Evolutionary conservation across 805 yeast species (phyloP).

Genomic region (Dipodascus albidus): DNA sequence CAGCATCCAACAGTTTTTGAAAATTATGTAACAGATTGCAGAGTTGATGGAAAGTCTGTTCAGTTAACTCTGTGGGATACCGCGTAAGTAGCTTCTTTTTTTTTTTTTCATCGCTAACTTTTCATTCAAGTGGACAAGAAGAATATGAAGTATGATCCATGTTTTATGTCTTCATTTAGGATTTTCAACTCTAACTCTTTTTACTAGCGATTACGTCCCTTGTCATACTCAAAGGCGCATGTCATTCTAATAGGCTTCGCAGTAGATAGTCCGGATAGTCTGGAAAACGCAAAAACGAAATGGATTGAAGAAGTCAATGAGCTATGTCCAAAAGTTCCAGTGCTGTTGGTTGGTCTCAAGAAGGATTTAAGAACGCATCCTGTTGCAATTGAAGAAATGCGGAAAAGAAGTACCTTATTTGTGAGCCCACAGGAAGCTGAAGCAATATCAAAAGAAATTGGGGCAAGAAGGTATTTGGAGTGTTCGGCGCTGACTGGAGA

Average conservation of each 20-base stretch:
- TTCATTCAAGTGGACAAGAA: conserved; percentile 58
- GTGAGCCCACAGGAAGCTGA: conserved; percentile 43
- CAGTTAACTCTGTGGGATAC: conserved; percentile 90
- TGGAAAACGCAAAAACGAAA: conserved; percentile 70
- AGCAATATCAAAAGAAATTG: conserved; percentile 61
- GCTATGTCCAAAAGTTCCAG: conserved; percentile 73
- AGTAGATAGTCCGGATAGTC: conserved; percentile 71
- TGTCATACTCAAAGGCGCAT: conserved; percentile 80
- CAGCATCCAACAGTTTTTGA: conserved; percentile 93
- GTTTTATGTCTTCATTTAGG: background rate
- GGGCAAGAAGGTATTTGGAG: conserved; percentile 75
- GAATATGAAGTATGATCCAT: conserved; percentile 51
- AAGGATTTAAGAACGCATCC: conserved; percentile 56
- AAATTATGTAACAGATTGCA: conserved; percentile 85
- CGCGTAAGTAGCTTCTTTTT: conserved; percentile 32
- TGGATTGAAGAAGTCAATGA: conserved; percentile 80
- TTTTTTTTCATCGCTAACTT: background rate
- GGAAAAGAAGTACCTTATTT: conserved; percentile 40
- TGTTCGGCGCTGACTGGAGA: conserved; percentile 90
- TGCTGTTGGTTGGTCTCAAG: conserved; percentile 71
- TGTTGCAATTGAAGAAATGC: conserved; percentile 25
- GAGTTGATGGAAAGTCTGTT: conserved; percentile 89
- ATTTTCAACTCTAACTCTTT: conserved; percentile 2
- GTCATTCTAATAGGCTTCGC: conserved; percentile 81
- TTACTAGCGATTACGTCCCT: conserved; percentile 54